Evolutionary conservation across 1,284 basidiomycete species (phyloP).

Genomic region (Xanthoconium separans): DNA sequence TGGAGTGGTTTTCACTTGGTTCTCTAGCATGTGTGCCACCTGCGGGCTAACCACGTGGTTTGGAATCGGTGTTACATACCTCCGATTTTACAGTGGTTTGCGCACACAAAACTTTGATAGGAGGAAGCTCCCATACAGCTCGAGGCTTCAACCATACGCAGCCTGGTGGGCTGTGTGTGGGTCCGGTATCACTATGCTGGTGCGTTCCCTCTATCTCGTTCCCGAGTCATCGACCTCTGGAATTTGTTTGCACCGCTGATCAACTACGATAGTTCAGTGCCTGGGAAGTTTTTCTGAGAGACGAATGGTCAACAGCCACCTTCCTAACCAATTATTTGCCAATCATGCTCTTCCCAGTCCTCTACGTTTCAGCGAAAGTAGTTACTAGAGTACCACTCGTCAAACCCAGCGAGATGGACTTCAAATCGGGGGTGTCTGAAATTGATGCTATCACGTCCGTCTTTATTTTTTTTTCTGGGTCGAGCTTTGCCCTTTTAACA

Average conservation of each 20-base stretch:
- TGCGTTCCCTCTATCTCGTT: conserved; percentile 21
- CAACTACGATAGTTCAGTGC: conserved; percentile 35
- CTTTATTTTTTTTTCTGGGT: not conserved
- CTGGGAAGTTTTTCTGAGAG: conserved; percentile 42
- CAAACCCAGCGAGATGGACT: conserved; percentile 52
- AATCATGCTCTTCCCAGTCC: conserved; percentile 53
- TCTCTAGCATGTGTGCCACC: conserved; percentile 44
- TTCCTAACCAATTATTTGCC: conserved; percentile 57
- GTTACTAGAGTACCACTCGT: conserved; percentile 38
- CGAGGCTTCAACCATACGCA: conserved; percentile 45
- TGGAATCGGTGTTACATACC: conserved; percentile 57
- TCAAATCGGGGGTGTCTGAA: conserved; percentile 47
- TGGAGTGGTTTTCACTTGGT: conserved; percentile 53
- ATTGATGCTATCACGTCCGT: conserved; percentile 45
- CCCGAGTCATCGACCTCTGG: too few relatives aligned
- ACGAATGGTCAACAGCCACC: conserved; percentile 33
- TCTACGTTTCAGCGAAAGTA: conserved; percentile 48
- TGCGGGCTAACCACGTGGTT: conserved; percentile 61
- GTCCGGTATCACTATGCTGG: conserved; percentile 39
- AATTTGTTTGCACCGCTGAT: too few relatives aligned
- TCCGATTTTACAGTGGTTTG: conserved; percentile 59
- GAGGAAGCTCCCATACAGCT: conserved; percentile 46
- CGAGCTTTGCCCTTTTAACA: not conserved
- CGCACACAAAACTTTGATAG: conserved; percentile 55
- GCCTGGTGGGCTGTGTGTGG: conserved; percentile 41